These are phyloP conservation scores for Vitis labrusca DNA, from an alignment of 164 flowering plant genomes.

Conservation along the genomic window DNA sequence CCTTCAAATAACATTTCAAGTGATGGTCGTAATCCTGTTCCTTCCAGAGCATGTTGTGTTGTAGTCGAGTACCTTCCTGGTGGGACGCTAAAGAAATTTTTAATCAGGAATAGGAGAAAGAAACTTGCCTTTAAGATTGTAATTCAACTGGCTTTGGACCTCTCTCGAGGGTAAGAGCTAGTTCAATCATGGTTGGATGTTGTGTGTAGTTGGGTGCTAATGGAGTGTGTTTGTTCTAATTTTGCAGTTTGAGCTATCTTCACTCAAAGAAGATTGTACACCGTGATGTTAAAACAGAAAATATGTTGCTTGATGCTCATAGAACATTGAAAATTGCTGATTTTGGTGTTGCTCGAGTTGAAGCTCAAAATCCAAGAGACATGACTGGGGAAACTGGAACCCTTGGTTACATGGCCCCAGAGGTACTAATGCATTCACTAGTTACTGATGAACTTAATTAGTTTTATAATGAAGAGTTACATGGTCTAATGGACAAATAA, in stretches of 20 bases:
- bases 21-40: constrained; percentile 35
- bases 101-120: constrained; percentile 52
- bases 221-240: not conserved
- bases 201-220: not conserved
- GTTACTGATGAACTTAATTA: not conserved
- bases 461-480: not conserved
- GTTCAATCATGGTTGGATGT: not conserved
- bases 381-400: constrained; percentile 96
- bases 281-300: constrained; percentile 85
- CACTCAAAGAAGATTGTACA: constrained; percentile 83
- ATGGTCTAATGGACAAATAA: not conserved
- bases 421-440: constrained; percentile 40
- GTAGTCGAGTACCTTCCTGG: constrained; percentile 89
- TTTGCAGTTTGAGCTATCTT: constrained; percentile 75
- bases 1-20: constrained; percentile 40
- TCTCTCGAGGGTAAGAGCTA: constrained; percentile 66
- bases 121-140: constrained; percentile 69
- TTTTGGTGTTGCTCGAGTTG: constrained; percentile 94
- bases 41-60: constrained; percentile 87
- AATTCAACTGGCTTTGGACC: constrained; percentile 74
- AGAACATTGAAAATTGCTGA: constrained; percentile 77
- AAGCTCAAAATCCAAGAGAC: constrained; percentile 83
- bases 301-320: constrained; percentile 59
- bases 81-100: constrained; percentile 66
- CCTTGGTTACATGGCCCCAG: constrained; percentile 96